Percentiles rank a stretch among this genome's conserved stretches.
phyloP scores from a whole-genome alignment of 331 rosid species.

The Malus hybrid region DNA sequence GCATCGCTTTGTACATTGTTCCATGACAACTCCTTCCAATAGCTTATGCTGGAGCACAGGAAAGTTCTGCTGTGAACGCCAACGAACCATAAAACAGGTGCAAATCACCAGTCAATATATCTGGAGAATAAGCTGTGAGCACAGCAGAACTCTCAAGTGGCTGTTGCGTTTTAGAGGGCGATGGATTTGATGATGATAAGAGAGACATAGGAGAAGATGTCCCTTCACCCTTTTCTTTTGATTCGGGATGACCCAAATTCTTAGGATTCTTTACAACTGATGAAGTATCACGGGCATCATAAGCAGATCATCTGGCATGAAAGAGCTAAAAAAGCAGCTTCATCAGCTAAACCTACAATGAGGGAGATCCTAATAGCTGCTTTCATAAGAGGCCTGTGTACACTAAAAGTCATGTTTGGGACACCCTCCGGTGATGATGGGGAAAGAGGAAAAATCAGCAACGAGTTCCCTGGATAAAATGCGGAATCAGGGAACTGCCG shows the following conservation, averaged over 20 bases:
- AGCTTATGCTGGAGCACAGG: conserved; percentile 64
- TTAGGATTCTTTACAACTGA: conserved; percentile 24
- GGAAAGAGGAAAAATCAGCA: conserved; percentile 42
- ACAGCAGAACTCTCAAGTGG: conserved; percentile 37
- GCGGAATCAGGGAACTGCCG: conserved; percentile 62
- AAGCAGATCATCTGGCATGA: conserved; percentile 27
- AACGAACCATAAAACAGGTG: conserved; percentile 56
- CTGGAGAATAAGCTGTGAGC: conserved; percentile 43
- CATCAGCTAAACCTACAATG: conserved; percentile 46
- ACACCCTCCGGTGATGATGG: conserved; percentile 30
- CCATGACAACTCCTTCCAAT: conserved; percentile 81
- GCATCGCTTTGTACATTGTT: conserved; percentile 63
- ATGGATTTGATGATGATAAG: conserved; percentile 46
- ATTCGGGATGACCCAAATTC: conserved; percentile 25
- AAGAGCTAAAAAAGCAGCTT: conserved; percentile 39
- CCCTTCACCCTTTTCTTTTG: conserved; percentile 33
- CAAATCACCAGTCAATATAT: conserved; percentile 56
- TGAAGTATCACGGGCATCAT: neutral
- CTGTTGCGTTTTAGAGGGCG: conserved; percentile 43
- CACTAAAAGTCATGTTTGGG: conserved; percentile 21
- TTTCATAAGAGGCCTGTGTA: conserved; percentile 31
- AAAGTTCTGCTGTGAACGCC: conserved; percentile 62
- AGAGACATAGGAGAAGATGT: conserved; percentile 40
- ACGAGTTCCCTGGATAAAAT: conserved; percentile 70
- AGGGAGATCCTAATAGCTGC: conserved; percentile 42